Evolutionary conservation across 768 basidiomycete genomes (phyloP).

Genomic region (Boletus reticulatus): DNA sequence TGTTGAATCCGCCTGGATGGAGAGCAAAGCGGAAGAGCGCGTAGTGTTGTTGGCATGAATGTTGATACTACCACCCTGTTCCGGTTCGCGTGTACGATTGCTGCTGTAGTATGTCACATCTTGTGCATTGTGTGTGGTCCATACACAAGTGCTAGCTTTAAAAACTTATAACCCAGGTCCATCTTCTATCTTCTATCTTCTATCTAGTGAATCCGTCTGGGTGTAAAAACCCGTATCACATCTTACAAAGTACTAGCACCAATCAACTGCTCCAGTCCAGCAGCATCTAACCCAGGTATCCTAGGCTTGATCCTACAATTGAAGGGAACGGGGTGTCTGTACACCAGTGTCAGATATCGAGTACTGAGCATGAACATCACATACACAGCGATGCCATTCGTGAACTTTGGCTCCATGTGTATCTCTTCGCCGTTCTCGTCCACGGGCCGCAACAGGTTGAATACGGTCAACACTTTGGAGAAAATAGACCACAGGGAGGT

Average conservation of each 20-base stretch:
- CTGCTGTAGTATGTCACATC: too few species aligned
- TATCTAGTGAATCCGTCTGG: too few species aligned
- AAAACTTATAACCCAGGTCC: too few species aligned
- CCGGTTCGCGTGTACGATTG: too few species aligned
- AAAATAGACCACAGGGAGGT: too few species aligned
- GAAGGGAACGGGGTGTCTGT: not conserved
- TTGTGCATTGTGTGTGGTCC: too few species aligned
- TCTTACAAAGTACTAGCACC: too few species aligned
- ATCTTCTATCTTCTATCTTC: too few species aligned
- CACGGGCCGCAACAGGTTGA: too few species aligned
- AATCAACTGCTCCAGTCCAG: not conserved
- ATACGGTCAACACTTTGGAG: too few species aligned
- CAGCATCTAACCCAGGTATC: not conserved
- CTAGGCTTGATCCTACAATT: not conserved
- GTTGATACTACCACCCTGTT: not conserved
- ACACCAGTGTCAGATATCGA: not conserved
- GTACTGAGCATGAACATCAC: not conserved
- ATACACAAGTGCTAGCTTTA: too few species aligned
- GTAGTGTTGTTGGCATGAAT: conserved; percentile 11
- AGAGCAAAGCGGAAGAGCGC: not conserved
- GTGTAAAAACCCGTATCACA: too few species aligned
- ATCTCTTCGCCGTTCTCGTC: not conserved
- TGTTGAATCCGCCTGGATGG: conserved; percentile 19
- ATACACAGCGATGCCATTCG: not conserved
- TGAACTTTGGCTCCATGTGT: not conserved